Conservation (phyloP, 257 asterid species). For the Solanum chilense region DNA sequence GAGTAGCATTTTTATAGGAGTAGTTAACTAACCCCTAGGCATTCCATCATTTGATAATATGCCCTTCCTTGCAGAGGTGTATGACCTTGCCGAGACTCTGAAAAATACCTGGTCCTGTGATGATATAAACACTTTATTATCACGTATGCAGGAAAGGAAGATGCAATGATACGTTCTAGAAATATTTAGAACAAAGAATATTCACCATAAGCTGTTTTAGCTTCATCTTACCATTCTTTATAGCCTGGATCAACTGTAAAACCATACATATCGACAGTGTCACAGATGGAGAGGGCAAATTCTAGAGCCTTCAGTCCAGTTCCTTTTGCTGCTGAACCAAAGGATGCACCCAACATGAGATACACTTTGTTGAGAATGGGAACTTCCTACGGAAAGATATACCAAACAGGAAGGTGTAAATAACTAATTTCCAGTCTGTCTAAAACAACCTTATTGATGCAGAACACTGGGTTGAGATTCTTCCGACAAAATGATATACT, state of each 20-base stretch:
- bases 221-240: slow-evolving; percentile 49
- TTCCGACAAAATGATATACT: slow-evolving; percentile 19
- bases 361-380: slow-evolving; percentile 51
- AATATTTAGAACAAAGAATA: background rate
- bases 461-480: slow-evolving; percentile 45
- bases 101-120: slow-evolving; percentile 91
- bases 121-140: background rate
- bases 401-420: background rate
- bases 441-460: background rate
- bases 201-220: background rate
- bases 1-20: background rate
- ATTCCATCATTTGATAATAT: slow-evolving; percentile 97
- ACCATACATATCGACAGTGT: slow-evolving; percentile 94
- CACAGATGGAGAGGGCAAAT: slow-evolving; percentile 93
- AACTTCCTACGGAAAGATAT: slow-evolving; percentile 31
- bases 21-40: slow-evolving; percentile 71
- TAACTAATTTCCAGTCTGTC: background rate
- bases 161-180: background rate
- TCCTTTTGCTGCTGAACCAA: slow-evolving; percentile 90
- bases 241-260: slow-evolving; percentile 99
- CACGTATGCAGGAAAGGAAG: background rate
- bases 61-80: slow-evolving; percentile 93
- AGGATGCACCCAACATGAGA: slow-evolving; percentile 60
- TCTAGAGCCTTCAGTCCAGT: slow-evolving; percentile 99
- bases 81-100: slow-evolving; percentile 90